Evolutionary conservation across 176 grass and related monocot genomes (phyloP), one percentile per base, ranked within the genome.

Genomic region (Tillandsia leiboldiana): DNA sequence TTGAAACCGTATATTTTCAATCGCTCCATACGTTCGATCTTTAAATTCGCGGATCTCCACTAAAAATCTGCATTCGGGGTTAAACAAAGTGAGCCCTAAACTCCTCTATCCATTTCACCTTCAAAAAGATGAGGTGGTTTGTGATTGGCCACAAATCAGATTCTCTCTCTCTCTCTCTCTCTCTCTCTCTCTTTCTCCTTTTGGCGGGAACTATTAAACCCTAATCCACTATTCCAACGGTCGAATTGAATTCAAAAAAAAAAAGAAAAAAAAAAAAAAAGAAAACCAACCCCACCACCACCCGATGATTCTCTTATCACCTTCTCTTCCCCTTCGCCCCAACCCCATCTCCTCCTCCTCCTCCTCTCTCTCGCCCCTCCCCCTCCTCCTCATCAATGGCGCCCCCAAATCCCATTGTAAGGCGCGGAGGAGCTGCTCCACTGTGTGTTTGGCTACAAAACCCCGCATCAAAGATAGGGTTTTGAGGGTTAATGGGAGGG

Each of bases 391-490:
- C 28, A 64, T n/a, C 66, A 14, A 48, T 58, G 65, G 17, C 27
- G 27, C 10, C 6, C 18, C 7, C 9, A n/a, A 20, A 48, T 51
- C 10, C 4, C 26, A 42, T 42, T 7, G 51, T 10, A 59, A 12
- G 29, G n/a, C 27, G 3, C 68, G 33, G 74, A 69, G 53, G 74
- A 49, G 33, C 33, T 0, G 33, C 33, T 42, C n/a, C 12, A 49
- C 65, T 18, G 52, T 69, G 74, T 49, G 65, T 42, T 50, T 68
- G 51, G 26, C 64, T 8, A 51, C 65, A 10, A 56, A 17, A 2
- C 65, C 74, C 8, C 11, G 26, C 65, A 61, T 77, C 74, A 59
- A 77, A 69, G 74, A 68, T 6, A 65, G 74, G 22, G 65, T 67
- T 12, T 48, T 77, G 65, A 68, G 17, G 65, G 49, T 77, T 42